Evolutionary conservation across 108 stramenopile species (phyloP), one percentile per base, ranked within the genome.

Genomic region (Skeletonema costatum): DNA sequence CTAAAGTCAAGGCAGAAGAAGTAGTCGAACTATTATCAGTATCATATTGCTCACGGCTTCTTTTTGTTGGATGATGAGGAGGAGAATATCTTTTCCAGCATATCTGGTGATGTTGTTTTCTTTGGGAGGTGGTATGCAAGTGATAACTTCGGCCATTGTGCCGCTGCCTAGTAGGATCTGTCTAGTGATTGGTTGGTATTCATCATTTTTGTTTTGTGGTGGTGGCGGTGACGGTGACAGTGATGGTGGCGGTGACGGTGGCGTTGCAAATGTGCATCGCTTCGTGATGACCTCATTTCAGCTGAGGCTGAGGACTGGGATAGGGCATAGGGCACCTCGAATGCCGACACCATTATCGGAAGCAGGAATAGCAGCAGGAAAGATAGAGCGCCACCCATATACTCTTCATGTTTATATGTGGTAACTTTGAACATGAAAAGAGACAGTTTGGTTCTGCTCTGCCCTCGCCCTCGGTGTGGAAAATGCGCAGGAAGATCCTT

Each of bases 61-160:
- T 62, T 66, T 14, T 70, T 25, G 11, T 14, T 71, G 25, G 51
- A 13, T 16, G 63, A 12, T 59, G 44, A 36, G 13, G 65, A 65
- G 33, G 59, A 60, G 4, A 81, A 64, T 3, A 75, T 39, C 36
- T 59, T 70, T 71, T 53, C 53, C 0, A 53, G 19, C 21, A 53
- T 25, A 10, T 71, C 41, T 9, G 25, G 17, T 29, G 71, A 19
- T 4, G 68, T 32, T 48, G 46, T 13, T 50, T 32, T 31, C 50
- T 64, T n/a, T 19, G 32, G n/a, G 14, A n/a, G n/a, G n/a, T n/a
- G 16, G 61, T 32, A 68, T 38, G 41, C 80, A 81, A 5, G 73
- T 50, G 32, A 75, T 71, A 1, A 81, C 50, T 70, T 81, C 80
- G 33, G 80, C 80, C 19, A 12, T 66, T 56, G 80, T 81, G 0